phyloP scores from a whole-genome alignment of 164 flowering plant genomes.

The Kingdonia uniflora region DNA sequence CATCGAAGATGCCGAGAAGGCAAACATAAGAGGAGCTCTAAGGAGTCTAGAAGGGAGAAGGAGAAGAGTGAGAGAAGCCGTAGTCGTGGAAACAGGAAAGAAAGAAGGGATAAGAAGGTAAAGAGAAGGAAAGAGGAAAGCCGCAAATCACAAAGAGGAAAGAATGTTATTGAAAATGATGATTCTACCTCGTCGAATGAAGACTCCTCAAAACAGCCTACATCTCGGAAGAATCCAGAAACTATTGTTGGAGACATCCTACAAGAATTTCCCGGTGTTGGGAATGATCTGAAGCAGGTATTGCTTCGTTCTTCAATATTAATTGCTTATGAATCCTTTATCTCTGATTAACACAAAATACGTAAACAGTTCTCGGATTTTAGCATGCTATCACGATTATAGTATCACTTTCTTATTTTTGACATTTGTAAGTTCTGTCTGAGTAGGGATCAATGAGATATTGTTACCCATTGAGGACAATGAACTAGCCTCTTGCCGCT shows the following conservation, averaged over 20 bases:
- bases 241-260: conserved; percentile 31
- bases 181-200: conserved; percentile 16
- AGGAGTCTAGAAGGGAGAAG: conserved; percentile 13
- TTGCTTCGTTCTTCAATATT: neutral
- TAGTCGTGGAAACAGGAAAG: conserved; percentile 9
- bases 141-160: conserved; percentile 8
- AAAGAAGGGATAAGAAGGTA: conserved; percentile 10
- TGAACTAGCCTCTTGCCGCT: too few relatives aligned
- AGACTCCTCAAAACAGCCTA: conserved; percentile 7
- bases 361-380: too few relatives aligned
- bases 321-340: neutral
- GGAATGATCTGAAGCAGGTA: conserved; percentile 63
- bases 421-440: too few relatives aligned
- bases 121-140: conserved; percentile 9
- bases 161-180: conserved; percentile 7
- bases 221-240: conserved; percentile 22
- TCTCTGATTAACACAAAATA: neutral
- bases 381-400: too few relatives aligned
- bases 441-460: too few relatives aligned
- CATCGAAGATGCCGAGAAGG: conserved; percentile 10
- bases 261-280: conserved; percentile 47
- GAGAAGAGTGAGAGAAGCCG: conserved; percentile 7
- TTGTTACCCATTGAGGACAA: too few relatives aligned
- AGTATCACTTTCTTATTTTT: neutral
- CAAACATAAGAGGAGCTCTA: conserved; percentile 5